A percentile compares a stretch with the other conserved stretches of the same genome.
Conservation (phyloP, 129 eudicot genomes). For the Sambucus nigra region DNA sequence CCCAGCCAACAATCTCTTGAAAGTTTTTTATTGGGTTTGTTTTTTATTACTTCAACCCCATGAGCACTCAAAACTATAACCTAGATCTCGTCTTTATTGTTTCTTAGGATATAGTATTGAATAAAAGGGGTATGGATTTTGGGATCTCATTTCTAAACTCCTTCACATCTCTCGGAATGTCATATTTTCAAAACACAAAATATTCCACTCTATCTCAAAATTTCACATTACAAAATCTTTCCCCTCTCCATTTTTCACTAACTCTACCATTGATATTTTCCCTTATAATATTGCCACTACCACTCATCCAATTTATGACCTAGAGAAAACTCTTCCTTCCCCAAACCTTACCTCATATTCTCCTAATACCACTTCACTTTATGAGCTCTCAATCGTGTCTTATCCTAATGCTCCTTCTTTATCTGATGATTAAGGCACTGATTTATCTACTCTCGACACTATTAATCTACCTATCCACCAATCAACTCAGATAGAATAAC, state of each 20-base stretch:
- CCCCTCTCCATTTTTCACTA: background rate
- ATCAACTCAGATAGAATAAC: background rate
- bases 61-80: too few species aligned
- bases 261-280: background rate
- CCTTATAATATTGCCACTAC: background rate
- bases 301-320: too few species aligned
- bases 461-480: background rate
- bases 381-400: too few species aligned
- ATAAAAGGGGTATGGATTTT: too few species aligned
- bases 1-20: too few species aligned
- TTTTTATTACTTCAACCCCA: too few species aligned
- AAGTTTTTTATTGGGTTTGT: too few species aligned
- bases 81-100: too few species aligned
- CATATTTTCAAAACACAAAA: constrained; percentile 4
- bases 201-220: constrained; percentile 1
- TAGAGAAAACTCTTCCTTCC: background rate
- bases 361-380: background rate
- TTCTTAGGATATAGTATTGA: too few species aligned
- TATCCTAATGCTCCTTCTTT: background rate
- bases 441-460: too few species aligned
- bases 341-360: background rate
- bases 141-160: background rate
- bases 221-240: background rate
- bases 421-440: background rate
- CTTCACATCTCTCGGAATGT: constrained; percentile 11